Evolutionary conservation across 306 rosid genomes (phyloP).

Genomic region (Delonix regia): DNA sequence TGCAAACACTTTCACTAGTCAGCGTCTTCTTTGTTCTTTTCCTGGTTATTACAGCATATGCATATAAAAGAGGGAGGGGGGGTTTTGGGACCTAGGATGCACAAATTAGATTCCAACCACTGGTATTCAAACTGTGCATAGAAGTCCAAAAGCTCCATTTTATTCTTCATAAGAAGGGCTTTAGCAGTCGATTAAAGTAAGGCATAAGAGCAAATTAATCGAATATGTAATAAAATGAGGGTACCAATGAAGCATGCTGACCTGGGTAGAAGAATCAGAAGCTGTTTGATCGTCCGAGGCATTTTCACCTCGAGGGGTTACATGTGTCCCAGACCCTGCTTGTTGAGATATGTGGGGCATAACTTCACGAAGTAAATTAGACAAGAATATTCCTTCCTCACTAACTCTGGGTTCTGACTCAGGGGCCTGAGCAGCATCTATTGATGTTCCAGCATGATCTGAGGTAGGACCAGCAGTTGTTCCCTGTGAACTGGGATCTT

Average conservation of each 20-base stretch:
- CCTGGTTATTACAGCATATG: background rate
- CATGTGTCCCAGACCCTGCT: constrained; percentile 41
- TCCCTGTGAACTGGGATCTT: constrained; percentile 68
- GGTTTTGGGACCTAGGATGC: constrained; percentile 29
- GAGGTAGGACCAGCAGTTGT: constrained; percentile 45
- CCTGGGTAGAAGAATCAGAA: constrained; percentile 62
- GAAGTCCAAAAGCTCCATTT: constrained; percentile 21
- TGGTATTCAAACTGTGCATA: constrained; percentile 26
- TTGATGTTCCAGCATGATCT: constrained; percentile 59
- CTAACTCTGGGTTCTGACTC: constrained; percentile 70
- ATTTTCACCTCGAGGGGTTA: constrained; percentile 32
- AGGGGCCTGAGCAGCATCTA: constrained; percentile 43
- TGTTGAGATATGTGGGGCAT: constrained; percentile 79
- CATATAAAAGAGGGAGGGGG: too few relatives aligned
- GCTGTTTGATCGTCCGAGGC: constrained; percentile 47
- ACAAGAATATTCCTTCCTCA: constrained; percentile 82
- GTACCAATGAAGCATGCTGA: constrained; percentile 37
- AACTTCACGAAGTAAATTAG: constrained; percentile 76
- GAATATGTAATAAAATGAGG: constrained; percentile 1
- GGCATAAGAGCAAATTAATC: constrained; percentile 5
- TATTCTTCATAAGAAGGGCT: background rate
- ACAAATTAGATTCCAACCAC: constrained; percentile 4
- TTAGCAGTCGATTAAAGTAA: constrained; percentile 21
- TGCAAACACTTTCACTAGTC: constrained; percentile 37
- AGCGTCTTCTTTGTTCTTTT: constrained; percentile 5